A percentile compares a stretch with the other conserved stretches of the same genome.
phyloP scores from a whole-genome alignment of 352 stramenopile genomes.

The Phytophthora ohioensis region DNA sequence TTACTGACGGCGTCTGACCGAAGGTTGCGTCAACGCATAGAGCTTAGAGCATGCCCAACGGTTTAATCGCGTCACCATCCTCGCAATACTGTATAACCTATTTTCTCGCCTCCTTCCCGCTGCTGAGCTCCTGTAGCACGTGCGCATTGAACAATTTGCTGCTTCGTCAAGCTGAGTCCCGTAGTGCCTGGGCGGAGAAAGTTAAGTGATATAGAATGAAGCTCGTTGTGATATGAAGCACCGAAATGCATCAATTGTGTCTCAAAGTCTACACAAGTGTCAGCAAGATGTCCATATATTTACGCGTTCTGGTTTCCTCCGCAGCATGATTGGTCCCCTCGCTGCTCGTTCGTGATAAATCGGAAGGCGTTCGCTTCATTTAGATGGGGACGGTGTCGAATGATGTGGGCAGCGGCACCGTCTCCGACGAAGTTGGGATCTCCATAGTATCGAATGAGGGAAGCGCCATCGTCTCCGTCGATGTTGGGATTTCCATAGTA shows the following conservation, averaged over 20 bases:
- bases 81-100: background rate
- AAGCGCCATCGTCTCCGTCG: conserved; percentile 17
- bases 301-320: background rate
- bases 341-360: background rate
- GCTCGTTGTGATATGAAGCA: background rate
- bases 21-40: background rate
- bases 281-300: conserved; percentile 2
- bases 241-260: background rate
- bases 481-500: conserved; percentile 8
- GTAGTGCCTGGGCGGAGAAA: background rate
- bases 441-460: conserved; percentile 11
- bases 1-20: conserved; percentile 5
- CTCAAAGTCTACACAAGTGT: background rate
- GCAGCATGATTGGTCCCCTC: background rate
- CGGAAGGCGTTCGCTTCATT: conserved; percentile 5
- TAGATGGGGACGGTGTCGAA: conserved; percentile 22
- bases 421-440: conserved; percentile 17
- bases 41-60: background rate
- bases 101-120: conserved; percentile 1
- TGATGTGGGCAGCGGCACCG: conserved; percentile 11
- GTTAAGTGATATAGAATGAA: background rate
- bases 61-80: background rate
- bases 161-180: too few relatives aligned
- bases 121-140: background rate
- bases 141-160: too few relatives aligned